Base-by-base conservation (phyloP, 371 early-diverging fungal genomes). In the Mortierella sp. region DNA sequence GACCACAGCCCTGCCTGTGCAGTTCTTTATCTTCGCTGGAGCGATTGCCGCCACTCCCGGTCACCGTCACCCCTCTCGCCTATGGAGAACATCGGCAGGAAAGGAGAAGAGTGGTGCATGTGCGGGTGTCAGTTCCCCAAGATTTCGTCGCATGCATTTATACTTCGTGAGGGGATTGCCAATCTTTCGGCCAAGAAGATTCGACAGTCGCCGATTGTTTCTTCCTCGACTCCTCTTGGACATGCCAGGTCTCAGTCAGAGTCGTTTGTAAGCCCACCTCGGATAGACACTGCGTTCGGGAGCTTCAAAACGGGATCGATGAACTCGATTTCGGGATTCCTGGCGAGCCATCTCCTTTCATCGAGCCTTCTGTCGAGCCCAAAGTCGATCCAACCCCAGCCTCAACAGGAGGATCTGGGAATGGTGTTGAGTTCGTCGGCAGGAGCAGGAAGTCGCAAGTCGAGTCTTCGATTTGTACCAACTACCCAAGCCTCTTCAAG, bases 1-100 rank as follows among this genome's bases (percentile, higher is more conserved):
- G 87, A 89, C 71, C 88, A 90, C 29, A 87, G 84, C 35, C 90
- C 90, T 16, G 71, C 81, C 24, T 89, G 88, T 71, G 79, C 84
- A 14, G 82, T 88, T 0, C 46, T 87, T 65, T 76, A 85, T 58
- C 75, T 88, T n/a, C 78, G 81, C n/a, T 89, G 88, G 89, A 65
- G 63, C 24, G 74, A 83, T 7, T 81, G 83, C 27, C 77, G 71
- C 18, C 46, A 63, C 35, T 44, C 58, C 24, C 58, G 55, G 4
- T 65, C 72, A 43, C 71, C 65, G 2, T 44, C 44, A 0, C 41
- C 54, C 18, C 63, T 58, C 3, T 43, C 44, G 21, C n/a, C 63
- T 21, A 60, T 38, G 6, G 71, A 74, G 1, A 48, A 71, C 43
- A 35, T 27, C 49, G 49, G 44, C 38, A 70, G 32, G 21, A 32